These are phyloP conservation scores for Clitopilus passeckerianus DNA, from an alignment of 768 basidiomycete genomes.

Conservation along the genomic window DNA sequence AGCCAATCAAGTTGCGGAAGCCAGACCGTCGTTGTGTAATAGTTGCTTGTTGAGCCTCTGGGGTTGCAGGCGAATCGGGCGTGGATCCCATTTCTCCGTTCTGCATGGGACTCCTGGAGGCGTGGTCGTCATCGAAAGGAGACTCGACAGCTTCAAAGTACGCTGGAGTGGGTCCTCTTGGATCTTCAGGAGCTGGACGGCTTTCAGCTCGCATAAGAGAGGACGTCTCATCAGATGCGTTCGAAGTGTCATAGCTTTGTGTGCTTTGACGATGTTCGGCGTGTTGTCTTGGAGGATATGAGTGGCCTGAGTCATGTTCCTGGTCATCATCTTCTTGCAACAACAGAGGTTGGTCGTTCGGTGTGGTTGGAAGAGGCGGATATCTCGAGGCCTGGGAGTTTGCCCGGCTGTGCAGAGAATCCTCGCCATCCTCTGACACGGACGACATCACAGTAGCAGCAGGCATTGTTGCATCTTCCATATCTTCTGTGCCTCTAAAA, in stretches of 20 bases:
- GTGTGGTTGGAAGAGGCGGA: conserved; percentile 31
- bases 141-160: conserved; percentile 53
- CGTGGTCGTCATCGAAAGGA: not conserved
- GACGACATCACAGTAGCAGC: conserved; percentile 31
- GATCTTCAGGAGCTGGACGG: conserved; percentile 11
- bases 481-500: conserved; percentile 44
- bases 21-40: conserved; percentile 33
- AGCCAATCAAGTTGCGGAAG: conserved; percentile 37
- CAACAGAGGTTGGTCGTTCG: conserved; percentile 38
- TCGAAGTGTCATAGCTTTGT: conserved; percentile 23
- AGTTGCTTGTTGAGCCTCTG: conserved; percentile 15
- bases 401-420: conserved; percentile 23
- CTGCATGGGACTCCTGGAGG: not conserved
- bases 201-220: conserved; percentile 21
- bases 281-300: conserved; percentile 12
- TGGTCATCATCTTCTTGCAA: conserved; percentile 23
- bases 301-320: conserved; percentile 7
- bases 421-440: conserved; percentile 32
- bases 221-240: conserved; percentile 23
- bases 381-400: conserved; percentile 27
- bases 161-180: conserved; percentile 59
- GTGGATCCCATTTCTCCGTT: conserved; percentile 9
- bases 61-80: conserved; percentile 8
- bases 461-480: conserved; percentile 48
- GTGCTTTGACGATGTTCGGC: conserved; percentile 7